Conservation (phyloP, 306 rosid species). For the Hippophae tibetana region DNA sequence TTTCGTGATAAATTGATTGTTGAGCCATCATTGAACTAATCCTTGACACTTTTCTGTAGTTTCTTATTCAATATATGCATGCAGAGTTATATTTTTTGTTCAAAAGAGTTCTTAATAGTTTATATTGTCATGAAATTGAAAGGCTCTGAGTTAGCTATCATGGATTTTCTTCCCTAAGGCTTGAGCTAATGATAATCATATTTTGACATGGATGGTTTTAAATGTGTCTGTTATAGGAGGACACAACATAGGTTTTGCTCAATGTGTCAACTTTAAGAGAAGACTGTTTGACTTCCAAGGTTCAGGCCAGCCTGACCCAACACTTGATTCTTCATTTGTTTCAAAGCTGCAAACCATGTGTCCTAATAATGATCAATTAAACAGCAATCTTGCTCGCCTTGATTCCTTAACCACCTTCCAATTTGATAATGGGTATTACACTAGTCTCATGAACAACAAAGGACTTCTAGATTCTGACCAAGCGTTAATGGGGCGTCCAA, state of each 20-base stretch:
- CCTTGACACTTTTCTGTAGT: too few relatives aligned
- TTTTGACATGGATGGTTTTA: background rate
- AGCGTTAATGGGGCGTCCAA: slow-evolving; percentile 30
- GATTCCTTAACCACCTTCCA: slow-evolving; percentile 23
- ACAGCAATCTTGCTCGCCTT: slow-evolving; percentile 51
- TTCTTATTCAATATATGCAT: too few relatives aligned
- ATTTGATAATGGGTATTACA: slow-evolving; percentile 51
- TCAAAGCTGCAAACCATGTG: slow-evolving; percentile 30
- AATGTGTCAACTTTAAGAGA: slow-evolving; percentile 45
- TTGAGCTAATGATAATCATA: too few relatives aligned
- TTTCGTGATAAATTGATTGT: background rate
- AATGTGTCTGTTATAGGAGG: slow-evolving; percentile 26
- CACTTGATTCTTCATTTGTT: slow-evolving; percentile 28
- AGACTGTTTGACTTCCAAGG: slow-evolving; percentile 53
- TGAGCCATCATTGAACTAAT: background rate
- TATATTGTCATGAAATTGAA: too few relatives aligned
- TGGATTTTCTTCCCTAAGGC: too few relatives aligned
- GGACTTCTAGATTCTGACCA: slow-evolving; percentile 62
- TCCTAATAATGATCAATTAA: slow-evolving; percentile 33
- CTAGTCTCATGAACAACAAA: slow-evolving; percentile 22
- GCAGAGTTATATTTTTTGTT: too few relatives aligned
- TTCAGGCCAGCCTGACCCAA: slow-evolving; percentile 57
- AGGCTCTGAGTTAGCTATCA: too few relatives aligned
- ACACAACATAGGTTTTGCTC: slow-evolving; percentile 68
- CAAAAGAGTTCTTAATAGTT: too few relatives aligned